Evolutionary conservation across 495 filamentous ascomycete species (phyloP).

Genomic region (Podospora appendiculata): DNA sequence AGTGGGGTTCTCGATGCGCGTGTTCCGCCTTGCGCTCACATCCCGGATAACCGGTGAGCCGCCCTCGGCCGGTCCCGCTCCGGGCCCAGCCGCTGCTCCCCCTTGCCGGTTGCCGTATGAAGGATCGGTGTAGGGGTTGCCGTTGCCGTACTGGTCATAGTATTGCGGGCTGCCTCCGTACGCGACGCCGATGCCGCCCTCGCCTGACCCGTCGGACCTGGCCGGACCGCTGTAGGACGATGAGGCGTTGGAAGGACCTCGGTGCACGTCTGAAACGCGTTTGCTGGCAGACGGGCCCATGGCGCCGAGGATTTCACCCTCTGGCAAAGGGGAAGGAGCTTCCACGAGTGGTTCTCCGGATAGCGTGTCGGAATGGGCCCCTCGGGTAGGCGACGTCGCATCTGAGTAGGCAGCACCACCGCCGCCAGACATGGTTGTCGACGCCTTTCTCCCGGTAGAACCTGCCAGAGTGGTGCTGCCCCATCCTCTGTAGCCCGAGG

Average conservation of each 20-base stretch:
- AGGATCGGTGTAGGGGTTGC: slow-evolving; percentile 35
- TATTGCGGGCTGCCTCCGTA: slow-evolving; percentile 34
- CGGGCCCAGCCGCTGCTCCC: slow-evolving; percentile 16
- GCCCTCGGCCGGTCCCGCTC: slow-evolving; percentile 21
- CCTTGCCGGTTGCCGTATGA: too few species aligned
- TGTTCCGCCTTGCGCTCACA: slow-evolving; percentile 83
- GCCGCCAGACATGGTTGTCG: slow-evolving; percentile 81
- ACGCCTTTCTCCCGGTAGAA: slow-evolving; percentile 73
- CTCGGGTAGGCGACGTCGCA: slow-evolving; percentile 60
- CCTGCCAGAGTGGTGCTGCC: slow-evolving; percentile 65
- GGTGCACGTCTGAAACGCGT: slow-evolving; percentile 60
- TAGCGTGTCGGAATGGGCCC: slow-evolving; percentile 59
- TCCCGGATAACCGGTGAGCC: slow-evolving; percentile 86
- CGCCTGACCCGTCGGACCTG: slow-evolving; percentile 76
- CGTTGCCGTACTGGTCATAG: slow-evolving; percentile 48
- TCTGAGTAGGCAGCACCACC: slow-evolving; percentile 66
- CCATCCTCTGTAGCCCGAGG: slow-evolving; percentile 86
- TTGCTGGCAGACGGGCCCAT: slow-evolving; percentile 67
- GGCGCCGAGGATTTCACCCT: slow-evolving; percentile 60
- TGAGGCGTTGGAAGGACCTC: slow-evolving; percentile 92
- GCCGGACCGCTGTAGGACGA: slow-evolving; percentile 85
- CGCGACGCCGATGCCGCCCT: slow-evolving; percentile 45
- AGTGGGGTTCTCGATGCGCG: slow-evolving; percentile 81
- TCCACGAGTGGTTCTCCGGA: slow-evolving; percentile 60
- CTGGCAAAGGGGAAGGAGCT: slow-evolving; percentile 45